These are phyloP conservation scores for Blumeria hordei DNA, from an alignment of 2,329 filamentous ascomycete species.

Conservation along the genomic window DNA sequence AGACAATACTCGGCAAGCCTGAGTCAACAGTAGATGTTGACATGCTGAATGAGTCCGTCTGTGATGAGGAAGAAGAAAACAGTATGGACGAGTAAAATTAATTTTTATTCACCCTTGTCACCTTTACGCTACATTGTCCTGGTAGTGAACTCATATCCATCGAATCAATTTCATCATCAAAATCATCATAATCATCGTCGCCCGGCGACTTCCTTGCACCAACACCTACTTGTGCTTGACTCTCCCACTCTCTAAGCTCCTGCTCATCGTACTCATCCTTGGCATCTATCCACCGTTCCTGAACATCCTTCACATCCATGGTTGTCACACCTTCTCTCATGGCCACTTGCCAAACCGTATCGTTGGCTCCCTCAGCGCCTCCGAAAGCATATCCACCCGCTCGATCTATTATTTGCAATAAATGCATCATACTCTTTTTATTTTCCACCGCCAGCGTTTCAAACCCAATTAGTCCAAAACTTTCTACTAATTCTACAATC, in stretches of 20 bases:
- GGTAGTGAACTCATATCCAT: constrained; percentile 21
- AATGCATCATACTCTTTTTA: constrained; percentile 85
- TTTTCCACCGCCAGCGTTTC: constrained; percentile 92
- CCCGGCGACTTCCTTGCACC: neutral
- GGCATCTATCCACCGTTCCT: constrained; percentile 84
- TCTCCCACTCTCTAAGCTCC: constrained; percentile 52
- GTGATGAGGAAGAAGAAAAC: constrained; percentile 22
- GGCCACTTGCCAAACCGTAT: constrained; percentile 90
- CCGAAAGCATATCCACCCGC: constrained; percentile 88
- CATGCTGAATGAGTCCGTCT: neutral
- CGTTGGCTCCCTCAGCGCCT: constrained; percentile 71
- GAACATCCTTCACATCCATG: constrained; percentile 71
- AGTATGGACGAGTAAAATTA: constrained; percentile 18
- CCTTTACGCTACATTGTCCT: constrained; percentile 41
- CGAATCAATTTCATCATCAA: constrained; percentile 21
- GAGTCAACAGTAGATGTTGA: neutral
- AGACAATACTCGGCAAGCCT: constrained; percentile 18
- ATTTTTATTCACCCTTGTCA: constrained; percentile 38
- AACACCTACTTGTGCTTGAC: constrained; percentile 32
- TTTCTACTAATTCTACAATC: constrained; percentile 66
- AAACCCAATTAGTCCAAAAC: constrained; percentile 73
- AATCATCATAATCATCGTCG: constrained; percentile 20
- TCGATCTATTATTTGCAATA: constrained; percentile 72
- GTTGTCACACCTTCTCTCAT: constrained; percentile 54
- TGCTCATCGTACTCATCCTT: constrained; percentile 69